These are phyloP conservation scores for Yarrowia galli DNA, from an alignment of 1,139 yeast genomes.

Conservation along the genomic window DNA sequence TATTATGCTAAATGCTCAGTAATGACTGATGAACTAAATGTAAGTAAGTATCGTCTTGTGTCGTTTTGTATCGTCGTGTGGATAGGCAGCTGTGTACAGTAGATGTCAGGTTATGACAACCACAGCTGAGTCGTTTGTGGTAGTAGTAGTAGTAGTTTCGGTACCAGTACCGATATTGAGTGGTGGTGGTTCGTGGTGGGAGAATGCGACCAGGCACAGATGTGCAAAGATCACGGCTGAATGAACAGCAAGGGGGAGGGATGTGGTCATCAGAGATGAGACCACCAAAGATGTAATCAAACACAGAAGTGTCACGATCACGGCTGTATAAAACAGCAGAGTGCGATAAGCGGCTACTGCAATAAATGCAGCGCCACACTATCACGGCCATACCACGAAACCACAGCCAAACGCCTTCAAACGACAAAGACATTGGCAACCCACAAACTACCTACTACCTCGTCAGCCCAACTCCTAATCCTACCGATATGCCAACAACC, in stretches of 20 bases:
- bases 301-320: not conserved
- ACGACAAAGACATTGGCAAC: too few relatives aligned
- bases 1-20: slow-evolving; percentile 36
- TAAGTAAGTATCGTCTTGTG: slow-evolving; percentile 19
- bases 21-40: slow-evolving; percentile 19
- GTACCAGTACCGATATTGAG: too few relatives aligned
- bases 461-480: slow-evolving; percentile 42
- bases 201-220: not conserved
- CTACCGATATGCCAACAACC: slow-evolving; percentile 47
- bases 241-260: not conserved
- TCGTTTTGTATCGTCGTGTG: too few relatives aligned
- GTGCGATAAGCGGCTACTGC: too few relatives aligned
- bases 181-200: not conserved
- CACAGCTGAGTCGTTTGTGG: slow-evolving; percentile 6
- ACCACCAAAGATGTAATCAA: not conserved
- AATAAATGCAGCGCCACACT: not conserved
- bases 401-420: not conserved
- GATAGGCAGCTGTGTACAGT: too few relatives aligned
- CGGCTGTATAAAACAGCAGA: slow-evolving; percentile 13
- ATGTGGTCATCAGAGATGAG: too few relatives aligned
- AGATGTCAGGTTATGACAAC: not conserved
- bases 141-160: too few relatives aligned
- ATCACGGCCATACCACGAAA: too few relatives aligned
- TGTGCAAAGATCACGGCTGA: not conserved
- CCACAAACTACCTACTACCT: not conserved